Percentiles rank a stretch among this genome's conserved stretches.
Evolutionary conservation across 139 green algal species (phyloP).

Genomic region (Chlamydomonas sphaeroides): DNA sequence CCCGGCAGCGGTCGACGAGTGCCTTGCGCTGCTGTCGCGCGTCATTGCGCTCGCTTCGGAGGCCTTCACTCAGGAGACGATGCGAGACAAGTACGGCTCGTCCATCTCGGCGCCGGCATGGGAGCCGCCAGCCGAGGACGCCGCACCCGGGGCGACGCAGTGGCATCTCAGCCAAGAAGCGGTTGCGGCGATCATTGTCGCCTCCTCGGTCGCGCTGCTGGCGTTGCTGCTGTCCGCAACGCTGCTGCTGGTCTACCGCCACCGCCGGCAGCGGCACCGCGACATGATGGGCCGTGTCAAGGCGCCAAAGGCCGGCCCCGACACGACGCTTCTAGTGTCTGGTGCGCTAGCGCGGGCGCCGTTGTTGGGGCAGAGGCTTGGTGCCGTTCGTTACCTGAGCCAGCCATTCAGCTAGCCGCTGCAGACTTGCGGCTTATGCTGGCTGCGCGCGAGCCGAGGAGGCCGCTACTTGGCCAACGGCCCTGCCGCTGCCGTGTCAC

Average conservation of each 20-base stretch:
- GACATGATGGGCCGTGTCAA: constrained; percentile 10
- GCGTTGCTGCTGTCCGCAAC: background rate
- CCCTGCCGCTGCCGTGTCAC: no score
- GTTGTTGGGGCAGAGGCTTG: no score
- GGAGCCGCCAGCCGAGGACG: background rate
- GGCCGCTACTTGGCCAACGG: no score
- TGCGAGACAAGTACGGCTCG: background rate
- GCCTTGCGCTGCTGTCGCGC: background rate
- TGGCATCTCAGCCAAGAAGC: no score
- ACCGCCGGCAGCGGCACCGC: background rate
- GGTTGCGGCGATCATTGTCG: constrained; percentile 1
- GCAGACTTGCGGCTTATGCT: no score
- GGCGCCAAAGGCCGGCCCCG: constrained; percentile 1
- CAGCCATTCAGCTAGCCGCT: no score
- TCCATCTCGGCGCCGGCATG: constrained; percentile 2
- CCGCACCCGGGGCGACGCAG: no score
- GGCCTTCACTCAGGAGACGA: background rate
- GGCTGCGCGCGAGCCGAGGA: no score
- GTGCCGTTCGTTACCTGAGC: no score
- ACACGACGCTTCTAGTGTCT: constrained; percentile 37
- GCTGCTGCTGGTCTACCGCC: background rate
- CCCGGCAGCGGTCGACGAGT: background rate
- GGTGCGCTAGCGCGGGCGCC: no score
- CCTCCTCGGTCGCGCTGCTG: background rate
- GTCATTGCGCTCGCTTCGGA: background rate